Conservation (phyloP, 1,284 basidiomycete genomes). For the Melanopsichium pennsylvanicum region DNA sequence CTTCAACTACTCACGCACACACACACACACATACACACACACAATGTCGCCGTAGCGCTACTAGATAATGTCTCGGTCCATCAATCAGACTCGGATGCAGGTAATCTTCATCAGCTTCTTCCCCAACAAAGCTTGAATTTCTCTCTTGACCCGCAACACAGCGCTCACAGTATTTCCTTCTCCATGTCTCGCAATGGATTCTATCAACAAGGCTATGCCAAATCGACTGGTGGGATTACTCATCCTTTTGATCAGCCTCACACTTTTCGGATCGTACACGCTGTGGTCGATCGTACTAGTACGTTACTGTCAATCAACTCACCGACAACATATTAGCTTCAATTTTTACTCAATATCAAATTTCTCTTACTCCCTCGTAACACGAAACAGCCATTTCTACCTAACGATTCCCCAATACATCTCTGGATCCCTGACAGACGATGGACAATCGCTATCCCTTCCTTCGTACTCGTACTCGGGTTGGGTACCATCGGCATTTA, state of each 20-base stretch:
- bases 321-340: too few relatives aligned
- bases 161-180: too few relatives aligned
- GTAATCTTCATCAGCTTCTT: neutral
- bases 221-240: constrained; percentile 19
- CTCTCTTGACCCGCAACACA: too few relatives aligned
- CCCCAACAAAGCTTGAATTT: too few relatives aligned
- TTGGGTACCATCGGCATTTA: constrained; percentile 31
- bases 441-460: constrained; percentile 31
- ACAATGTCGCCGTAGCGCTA: too few relatives aligned
- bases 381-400: constrained; percentile 29
- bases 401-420: constrained; percentile 21
- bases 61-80: neutral
- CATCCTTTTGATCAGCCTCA: constrained; percentile 12
- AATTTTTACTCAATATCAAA: too few relatives aligned
- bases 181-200: too few relatives aligned
- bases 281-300: constrained; percentile 36
- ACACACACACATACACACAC: too few relatives aligned
- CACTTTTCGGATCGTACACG: constrained; percentile 22
- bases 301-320: neutral
- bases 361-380: too few relatives aligned
- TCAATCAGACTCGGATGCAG: constrained; percentile 1
- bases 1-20: too few relatives aligned
- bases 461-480: constrained; percentile 21
- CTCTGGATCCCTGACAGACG: constrained; percentile 18
- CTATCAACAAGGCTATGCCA: constrained; percentile 6